A percentile compares a stretch with the other conserved stretches of the same genome.
Evolutionary conservation across 2,329 filamentous ascomycete species (phyloP).

Genomic region (Pseudogymnoascus pannorum): DNA sequence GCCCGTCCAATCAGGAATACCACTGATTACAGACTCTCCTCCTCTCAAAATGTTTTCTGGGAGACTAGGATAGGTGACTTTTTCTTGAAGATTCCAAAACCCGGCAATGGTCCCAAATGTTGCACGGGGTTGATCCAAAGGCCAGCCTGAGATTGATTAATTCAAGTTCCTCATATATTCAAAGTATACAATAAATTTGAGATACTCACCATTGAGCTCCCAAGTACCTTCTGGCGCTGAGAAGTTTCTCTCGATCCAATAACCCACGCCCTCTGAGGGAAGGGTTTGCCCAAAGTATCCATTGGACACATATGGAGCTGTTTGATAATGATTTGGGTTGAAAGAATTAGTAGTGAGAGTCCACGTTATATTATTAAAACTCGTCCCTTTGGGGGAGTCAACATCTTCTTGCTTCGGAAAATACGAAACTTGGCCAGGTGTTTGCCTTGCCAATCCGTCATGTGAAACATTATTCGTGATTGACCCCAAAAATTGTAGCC

Average conservation of each 20-base stretch:
- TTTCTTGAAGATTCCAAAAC: conserved; percentile 55
- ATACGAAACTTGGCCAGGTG: too few species aligned
- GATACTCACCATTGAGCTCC: too few species aligned
- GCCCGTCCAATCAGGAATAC: conserved; percentile 48
- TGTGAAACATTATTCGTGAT: too few species aligned
- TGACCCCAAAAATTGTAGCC: too few species aligned
- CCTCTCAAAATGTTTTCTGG: conserved; percentile 44
- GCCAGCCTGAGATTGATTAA: conserved; percentile 45
- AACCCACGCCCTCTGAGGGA: neutral
- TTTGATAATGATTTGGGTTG: neutral
- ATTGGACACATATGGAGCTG: neutral
- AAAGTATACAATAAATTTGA: too few species aligned
- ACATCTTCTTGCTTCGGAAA: too few species aligned
- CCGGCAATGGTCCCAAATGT: conserved; percentile 61
- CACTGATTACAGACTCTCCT: conserved; percentile 57
- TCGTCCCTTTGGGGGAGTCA: too few species aligned
- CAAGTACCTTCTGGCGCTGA: too few species aligned
- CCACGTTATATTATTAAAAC: too few species aligned
- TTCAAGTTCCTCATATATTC: too few species aligned
- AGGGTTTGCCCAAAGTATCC: neutral
- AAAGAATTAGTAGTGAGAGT: neutral
- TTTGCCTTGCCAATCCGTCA: too few species aligned
- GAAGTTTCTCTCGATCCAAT: neutral
- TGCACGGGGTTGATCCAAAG: conserved; percentile 55
- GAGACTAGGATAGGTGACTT: conserved; percentile 56